Base-by-base conservation (phyloP, 1,284 basidiomycete genomes). In the Coniferiporia sulphurascens region DNA sequence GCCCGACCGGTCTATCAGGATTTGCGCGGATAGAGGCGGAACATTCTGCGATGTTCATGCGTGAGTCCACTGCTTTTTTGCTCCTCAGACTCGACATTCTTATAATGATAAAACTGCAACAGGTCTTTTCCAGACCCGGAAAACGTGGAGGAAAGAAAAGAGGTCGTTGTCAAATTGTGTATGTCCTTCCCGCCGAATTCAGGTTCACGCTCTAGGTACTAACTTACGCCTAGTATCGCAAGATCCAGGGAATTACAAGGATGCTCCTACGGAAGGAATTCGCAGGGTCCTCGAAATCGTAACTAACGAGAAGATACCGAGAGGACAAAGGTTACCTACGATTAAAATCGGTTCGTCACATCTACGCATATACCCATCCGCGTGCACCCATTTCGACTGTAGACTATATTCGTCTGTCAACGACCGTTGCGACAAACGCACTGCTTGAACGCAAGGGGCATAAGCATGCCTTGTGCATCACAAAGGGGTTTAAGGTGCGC, bases 361-460 rank as follows among this genome's bases (percentile, higher is more conserved):
- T 36, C 50, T 27, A 32, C 56, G 43, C 22, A 32, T 58, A 34
- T 52, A 41, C 27, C 27, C 27, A 27, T 27, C 27, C 56, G 43
- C 22, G 22, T 58, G 27, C 52, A 41, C 32, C 35, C 44, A 56
- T 54, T 43, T n/a, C 19, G 32, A 17, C 9, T 12, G 3, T 61
- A 94, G 94, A 96, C 66, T 95, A 93, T 70, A 94, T 97, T 63
- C 84, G 95, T 15, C 78, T 98, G 2, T 94, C 91, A 0, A 98
- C 96, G 0, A 99, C 96, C 0, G 94, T 98, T 1, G 96, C 93
- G 0, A 99, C 96, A 15, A 99, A 98, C 67, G 95, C 96, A 0
- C 80, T 99, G 0, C 81, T 99, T 4, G 96, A 98, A 70, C 86
- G 96, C 43, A 95, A 95, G 70, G 96, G 96, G 0, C 87, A 93